These are phyloP conservation scores for Thozetella sp. DNA, from an alignment of 495 filamentous ascomycete genomes.

Conservation along the genomic window DNA sequence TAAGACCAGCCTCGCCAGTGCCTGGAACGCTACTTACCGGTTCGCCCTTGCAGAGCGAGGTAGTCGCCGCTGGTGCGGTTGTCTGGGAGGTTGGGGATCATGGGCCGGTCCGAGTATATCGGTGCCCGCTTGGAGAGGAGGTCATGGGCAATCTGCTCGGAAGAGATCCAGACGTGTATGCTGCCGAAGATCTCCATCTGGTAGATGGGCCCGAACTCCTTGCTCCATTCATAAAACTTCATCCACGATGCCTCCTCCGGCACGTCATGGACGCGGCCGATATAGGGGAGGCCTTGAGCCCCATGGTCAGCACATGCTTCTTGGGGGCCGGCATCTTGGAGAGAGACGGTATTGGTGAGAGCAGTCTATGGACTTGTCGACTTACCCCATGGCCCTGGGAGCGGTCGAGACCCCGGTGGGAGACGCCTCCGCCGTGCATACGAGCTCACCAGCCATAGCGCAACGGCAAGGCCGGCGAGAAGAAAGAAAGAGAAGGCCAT, in stretches of 20 bases:
- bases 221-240: slow-evolving; percentile 64
- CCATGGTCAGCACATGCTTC: background rate
- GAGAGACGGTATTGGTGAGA: background rate
- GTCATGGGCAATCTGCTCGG: slow-evolving; percentile 57
- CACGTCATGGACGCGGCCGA: slow-evolving; percentile 62
- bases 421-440: background rate
- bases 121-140: slow-evolving; percentile 57
- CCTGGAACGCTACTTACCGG: slow-evolving; percentile 30
- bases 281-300: slow-evolving; percentile 43
- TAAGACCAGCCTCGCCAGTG: background rate
- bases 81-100: slow-evolving; percentile 52
- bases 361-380: background rate
- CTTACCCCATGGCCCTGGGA: background rate
- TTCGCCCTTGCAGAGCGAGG: slow-evolving; percentile 53
- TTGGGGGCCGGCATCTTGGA: background rate
- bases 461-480: background rate
- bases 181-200: slow-evolving; percentile 57
- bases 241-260: slow-evolving; percentile 51
- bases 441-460: background rate
- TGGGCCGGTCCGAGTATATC: slow-evolving; percentile 66
- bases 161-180: slow-evolving; percentile 61
- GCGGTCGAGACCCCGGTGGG: background rate
- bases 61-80: slow-evolving; percentile 59
- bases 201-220: slow-evolving; percentile 65
- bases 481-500: background rate